Conservation (phyloP, 2,329 filamentous ascomycete species). For the Hypomyces rosellus region DNA sequence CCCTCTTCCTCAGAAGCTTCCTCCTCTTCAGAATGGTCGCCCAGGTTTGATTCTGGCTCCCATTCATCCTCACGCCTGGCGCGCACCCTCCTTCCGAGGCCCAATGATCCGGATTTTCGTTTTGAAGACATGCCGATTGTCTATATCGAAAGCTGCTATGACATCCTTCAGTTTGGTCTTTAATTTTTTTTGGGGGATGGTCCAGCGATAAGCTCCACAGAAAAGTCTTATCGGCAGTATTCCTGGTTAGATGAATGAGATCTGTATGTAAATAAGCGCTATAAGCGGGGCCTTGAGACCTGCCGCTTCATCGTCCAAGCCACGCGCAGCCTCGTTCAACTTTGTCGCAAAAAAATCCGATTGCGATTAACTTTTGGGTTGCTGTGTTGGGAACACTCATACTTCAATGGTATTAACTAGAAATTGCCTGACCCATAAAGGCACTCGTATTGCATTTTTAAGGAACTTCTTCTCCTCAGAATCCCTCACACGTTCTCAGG, state of each 20-base stretch:
- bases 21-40: slow-evolving; percentile 25
- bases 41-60: slow-evolving; percentile 29
- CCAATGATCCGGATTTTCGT: slow-evolving; percentile 33
- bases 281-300: slow-evolving; percentile 1
- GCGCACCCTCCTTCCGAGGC: slow-evolving; percentile 38
- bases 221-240: slow-evolving; percentile 5
- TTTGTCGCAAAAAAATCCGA: slow-evolving; percentile 1
- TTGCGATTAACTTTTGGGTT: too few species aligned
- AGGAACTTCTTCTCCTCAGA: not conserved
- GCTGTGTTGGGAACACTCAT: too few species aligned
- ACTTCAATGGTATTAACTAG: too few species aligned
- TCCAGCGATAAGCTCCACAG: not conserved
- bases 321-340: not conserved
- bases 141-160: too few species aligned
- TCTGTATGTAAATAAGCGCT: slow-evolving; percentile 8
- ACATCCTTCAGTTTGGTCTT: too few species aligned
- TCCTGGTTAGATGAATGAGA: not conserved
- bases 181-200: not conserved
- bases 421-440: too few species aligned
- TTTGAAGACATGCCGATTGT: slow-evolving; percentile 28
- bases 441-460: too few species aligned
- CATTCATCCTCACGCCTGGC: slow-evolving; percentile 39
- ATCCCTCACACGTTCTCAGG: not conserved
- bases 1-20: slow-evolving; percentile 24
- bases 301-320: not conserved